Conservation (phyloP, 2,329 filamentous ascomycete genomes). For the Penicillium sp. region DNA sequence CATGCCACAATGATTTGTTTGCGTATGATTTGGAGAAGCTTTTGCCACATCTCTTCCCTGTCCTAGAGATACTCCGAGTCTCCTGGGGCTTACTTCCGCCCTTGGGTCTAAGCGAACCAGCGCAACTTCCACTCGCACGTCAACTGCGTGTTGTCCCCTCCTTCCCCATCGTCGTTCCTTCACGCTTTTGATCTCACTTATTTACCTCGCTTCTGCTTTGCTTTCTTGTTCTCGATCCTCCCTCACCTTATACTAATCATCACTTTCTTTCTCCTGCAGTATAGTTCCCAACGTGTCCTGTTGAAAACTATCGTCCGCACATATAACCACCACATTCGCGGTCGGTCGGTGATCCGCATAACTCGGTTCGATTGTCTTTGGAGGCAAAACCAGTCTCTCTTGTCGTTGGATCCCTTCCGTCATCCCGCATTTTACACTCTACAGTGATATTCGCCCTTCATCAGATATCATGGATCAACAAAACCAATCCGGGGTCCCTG, state of each 20-base stretch:
- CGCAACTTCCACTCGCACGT: constrained; percentile 17
- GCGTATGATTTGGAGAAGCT: neutral
- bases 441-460: constrained; percentile 21
- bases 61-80: neutral
- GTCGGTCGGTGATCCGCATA: constrained; percentile 28
- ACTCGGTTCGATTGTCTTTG: constrained; percentile 27
- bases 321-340: constrained; percentile 19
- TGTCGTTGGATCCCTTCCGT: constrained; percentile 18
- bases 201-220: neutral
- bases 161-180: constrained; percentile 9
- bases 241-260: constrained; percentile 16
- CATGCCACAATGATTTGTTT: neutral
- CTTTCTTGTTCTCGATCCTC: constrained; percentile 2
- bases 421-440: constrained; percentile 19
- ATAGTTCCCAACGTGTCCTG: constrained; percentile 13
- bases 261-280: constrained; percentile 18
- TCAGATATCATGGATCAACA: constrained; percentile 63
- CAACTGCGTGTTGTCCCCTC: neutral
- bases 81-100: constrained; percentile 3
- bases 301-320: constrained; percentile 26
- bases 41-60: neutral
- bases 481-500: constrained; percentile 57
- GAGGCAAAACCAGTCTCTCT: constrained; percentile 27
- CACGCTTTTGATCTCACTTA: neutral
- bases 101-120: constrained; percentile 13